Percentiles rank a stretch among this genome's conserved stretches.
Conservation (phyloP, 75 land plant species). For the Pinus albicaulis region DNA sequence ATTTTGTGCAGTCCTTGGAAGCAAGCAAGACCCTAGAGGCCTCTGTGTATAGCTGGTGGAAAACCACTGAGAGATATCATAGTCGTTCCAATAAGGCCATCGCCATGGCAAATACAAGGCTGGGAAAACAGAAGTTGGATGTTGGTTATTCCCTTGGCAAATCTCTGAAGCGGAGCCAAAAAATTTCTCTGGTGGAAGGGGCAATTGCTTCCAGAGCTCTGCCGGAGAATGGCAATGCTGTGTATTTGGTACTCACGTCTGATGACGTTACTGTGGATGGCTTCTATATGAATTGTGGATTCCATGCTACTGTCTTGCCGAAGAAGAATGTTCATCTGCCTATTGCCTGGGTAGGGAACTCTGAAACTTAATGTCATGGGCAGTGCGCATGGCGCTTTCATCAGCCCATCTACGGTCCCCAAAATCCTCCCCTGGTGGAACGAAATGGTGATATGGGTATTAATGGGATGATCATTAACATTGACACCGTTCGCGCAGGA, state of each 20-base stretch:
- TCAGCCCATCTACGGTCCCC: background rate
- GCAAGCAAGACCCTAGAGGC: background rate
- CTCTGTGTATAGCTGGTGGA: slow-evolving; percentile 28
- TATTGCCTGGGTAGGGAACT: slow-evolving; percentile 24
- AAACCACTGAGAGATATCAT: slow-evolving; percentile 15
- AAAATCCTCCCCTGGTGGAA: background rate
- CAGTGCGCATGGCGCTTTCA: background rate
- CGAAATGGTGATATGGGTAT: slow-evolving; percentile 6
- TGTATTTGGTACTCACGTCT: slow-evolving; percentile 40
- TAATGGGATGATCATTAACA: slow-evolving; percentile 20
- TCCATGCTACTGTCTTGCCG: background rate
- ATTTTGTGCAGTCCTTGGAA: slow-evolving; percentile 65
- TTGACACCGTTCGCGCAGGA: slow-evolving; percentile 13
- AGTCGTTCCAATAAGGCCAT: slow-evolving; percentile 9
- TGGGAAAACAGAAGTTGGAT: slow-evolving; percentile 16
- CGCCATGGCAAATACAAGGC: slow-evolving; percentile 12
- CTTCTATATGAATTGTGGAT: slow-evolving; percentile 30
- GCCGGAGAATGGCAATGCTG: slow-evolving; percentile 5
- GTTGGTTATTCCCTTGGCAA: slow-evolving; percentile 21
- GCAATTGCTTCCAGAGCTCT: background rate
- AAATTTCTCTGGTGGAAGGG: background rate
- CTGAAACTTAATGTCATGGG: slow-evolving; percentile 13
- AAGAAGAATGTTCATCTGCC: background rate
- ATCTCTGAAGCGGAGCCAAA: slow-evolving; percentile 11
- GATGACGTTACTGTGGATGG: slow-evolving; percentile 34